Percentiles rank a stretch among this genome's conserved stretches.
phyloP scores from a whole-genome alignment of 768 basidiomycete species.

The Leccinum uliginosum region DNA sequence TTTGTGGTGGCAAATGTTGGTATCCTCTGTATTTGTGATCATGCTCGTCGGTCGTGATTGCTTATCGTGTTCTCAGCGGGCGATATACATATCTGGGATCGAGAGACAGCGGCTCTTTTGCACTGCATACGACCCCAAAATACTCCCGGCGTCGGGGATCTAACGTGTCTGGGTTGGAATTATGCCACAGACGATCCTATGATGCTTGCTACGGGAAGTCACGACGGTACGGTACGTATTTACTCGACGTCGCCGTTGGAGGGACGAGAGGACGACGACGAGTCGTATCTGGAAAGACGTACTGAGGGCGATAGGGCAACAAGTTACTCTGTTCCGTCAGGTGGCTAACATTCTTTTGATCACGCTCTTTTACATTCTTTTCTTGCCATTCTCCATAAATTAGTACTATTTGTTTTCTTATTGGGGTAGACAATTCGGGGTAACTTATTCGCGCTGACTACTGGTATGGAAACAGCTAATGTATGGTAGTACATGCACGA shows the following conservation, averaged over 20 bases:
- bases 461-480: constrained; percentile 24
- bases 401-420: constrained; percentile 12
- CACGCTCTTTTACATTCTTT: constrained; percentile 6
- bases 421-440: constrained; percentile 8
- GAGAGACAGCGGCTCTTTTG: constrained; percentile 68
- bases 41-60: background rate
- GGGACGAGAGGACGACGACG: constrained; percentile 20
- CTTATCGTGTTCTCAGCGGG: constrained; percentile 48
- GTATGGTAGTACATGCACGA: constrained; percentile 21
- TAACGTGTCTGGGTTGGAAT: constrained; percentile 83
- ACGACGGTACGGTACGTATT: constrained; percentile 71
- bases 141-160: constrained; percentile 49
- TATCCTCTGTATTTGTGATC: background rate
- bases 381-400: background rate
- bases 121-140: constrained; percentile 62
- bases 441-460: constrained; percentile 27
- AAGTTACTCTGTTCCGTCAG: constrained; percentile 26
- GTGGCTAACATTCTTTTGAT: constrained; percentile 16
- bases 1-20: constrained; percentile 73
- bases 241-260: constrained; percentile 51
- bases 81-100: constrained; percentile 84
- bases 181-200: constrained; percentile 46
- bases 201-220: constrained; percentile 69
- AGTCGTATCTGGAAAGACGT: constrained; percentile 21
- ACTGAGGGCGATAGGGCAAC: constrained; percentile 23